Evolutionary conservation across 179 eudicot genomes (phyloP).

Genomic region (Dionaea muscipula): DNA sequence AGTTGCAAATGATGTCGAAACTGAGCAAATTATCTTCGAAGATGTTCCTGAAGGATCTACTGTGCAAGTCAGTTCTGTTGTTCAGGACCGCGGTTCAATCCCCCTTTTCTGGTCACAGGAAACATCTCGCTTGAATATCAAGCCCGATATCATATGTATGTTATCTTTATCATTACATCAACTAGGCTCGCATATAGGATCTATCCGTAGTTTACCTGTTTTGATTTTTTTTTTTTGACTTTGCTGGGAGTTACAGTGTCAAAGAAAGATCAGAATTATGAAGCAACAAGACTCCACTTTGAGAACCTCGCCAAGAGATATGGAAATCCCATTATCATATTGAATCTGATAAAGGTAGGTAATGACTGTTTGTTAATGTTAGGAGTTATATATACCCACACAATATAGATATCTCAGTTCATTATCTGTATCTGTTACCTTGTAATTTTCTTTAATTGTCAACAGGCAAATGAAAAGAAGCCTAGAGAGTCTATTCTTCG

Average conservation of each 20-base stretch:
- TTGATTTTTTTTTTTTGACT: constrained; percentile 45
- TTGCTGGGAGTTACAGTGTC: constrained; percentile 44
- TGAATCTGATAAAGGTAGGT: constrained; percentile 93
- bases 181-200: constrained; percentile 22
- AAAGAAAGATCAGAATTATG: constrained; percentile 60
- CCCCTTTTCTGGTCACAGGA: constrained; percentile 83
- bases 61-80: constrained; percentile 46
- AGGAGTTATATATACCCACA: no score
- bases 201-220: constrained; percentile 77
- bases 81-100: constrained; percentile 81
- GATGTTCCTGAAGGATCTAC: constrained; percentile 32
- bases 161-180: background rate
- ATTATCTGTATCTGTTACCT: no score
- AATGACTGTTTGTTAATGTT: no score
- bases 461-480: constrained; percentile 69
- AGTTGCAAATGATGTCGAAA: constrained; percentile 96
- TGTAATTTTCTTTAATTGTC: no score
- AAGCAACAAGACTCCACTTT: constrained; percentile 89
- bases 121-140: constrained; percentile 45
- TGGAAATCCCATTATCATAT: constrained; percentile 80
- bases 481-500: constrained; percentile 96
- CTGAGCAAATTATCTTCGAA: constrained; percentile 73
- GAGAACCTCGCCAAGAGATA: constrained; percentile 79
- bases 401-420: no score
- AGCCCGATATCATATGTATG: constrained; percentile 70